Evolutionary conservation across 306 rosid species (phyloP), one percentile per base, ranked within the genome.

Genomic region (Ammopiptanthus mongolicus): DNA sequence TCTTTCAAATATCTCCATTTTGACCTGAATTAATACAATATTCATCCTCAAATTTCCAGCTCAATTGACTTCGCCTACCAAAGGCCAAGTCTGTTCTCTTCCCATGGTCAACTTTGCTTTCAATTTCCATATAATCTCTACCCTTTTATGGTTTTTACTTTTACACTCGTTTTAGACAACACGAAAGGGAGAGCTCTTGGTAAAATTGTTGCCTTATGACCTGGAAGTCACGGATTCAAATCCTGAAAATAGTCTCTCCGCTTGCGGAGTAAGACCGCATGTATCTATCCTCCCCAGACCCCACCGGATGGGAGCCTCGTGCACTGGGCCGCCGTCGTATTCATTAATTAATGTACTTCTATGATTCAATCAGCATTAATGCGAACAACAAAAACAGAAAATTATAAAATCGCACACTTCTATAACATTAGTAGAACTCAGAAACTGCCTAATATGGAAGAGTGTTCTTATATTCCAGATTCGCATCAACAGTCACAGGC

Each of bases 1-100:
- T 77, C 68, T 57, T 37, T 48, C 68, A 70, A 36, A 70, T 28
- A 28, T 69, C 65, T 64, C 14, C 17, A 36, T 47, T 78, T 69
- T 19, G 29, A 50, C 29, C 71, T 15, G 11, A 42, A 61, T 18
- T 33, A 17, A 41, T 28, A 23, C 17, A 65, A 56, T 55, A 25
- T 69, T 58, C 78, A 73, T 46, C 22, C 42, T 73, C 70, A 55
- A 56, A 18, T 48, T 47, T 37, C 71, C 71, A 53, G 17, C 41
- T 69, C 34, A 74, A 78, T 5, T 17, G 28, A 71, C 52, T 51
- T 56, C 47, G 23, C 25, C 71, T 63, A 58, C 66, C 69, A 41
- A 25, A 59, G 31, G 14, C 42, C 57, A 52, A 25, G 78, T 21
- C 76, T 57, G 29, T 39, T 34, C 13, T 59, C 78, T 69, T 60